A percentile compares a stretch with the other conserved stretches of the same genome.
Evolutionary conservation across 331 rosid genomes (phyloP).

Genomic region (Spiraea crenata): DNA sequence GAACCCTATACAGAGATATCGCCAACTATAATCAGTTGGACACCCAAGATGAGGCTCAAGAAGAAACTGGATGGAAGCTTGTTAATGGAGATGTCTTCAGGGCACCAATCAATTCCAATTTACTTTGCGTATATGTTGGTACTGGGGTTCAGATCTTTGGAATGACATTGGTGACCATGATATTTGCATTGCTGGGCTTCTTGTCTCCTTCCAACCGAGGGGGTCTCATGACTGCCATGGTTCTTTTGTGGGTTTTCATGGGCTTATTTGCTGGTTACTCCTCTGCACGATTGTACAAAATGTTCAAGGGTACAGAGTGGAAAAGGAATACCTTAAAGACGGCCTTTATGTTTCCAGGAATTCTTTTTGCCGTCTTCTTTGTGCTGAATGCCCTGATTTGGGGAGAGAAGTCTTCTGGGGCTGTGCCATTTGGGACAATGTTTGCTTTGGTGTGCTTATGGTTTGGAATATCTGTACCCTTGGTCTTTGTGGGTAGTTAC

Average conservation of each 20-base stretch:
- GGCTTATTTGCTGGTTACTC: slow-evolving; percentile 97
- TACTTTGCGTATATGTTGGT: slow-evolving; percentile 93
- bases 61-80: slow-evolving; percentile 99
- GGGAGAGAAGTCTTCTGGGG: slow-evolving; percentile 98
- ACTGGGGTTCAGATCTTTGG: slow-evolving; percentile 95
- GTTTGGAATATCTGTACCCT: slow-evolving; percentile 97
- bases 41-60: slow-evolving; percentile 99
- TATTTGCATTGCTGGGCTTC: slow-evolving; percentile 94
- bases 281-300: slow-evolving; percentile 94
- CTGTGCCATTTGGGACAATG: slow-evolving; percentile 99
- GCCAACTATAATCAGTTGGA: slow-evolving; percentile 97
- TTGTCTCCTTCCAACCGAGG: slow-evolving; percentile 99
- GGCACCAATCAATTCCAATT: slow-evolving; percentile 81
- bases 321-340: slow-evolving; percentile 95
- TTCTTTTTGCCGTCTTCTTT: slow-evolving; percentile 81
- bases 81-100: slow-evolving; percentile 96
- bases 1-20: slow-evolving; percentile 95
- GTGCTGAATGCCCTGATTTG: slow-evolving; percentile 93
- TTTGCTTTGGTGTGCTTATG: slow-evolving; percentile 90
- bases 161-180: slow-evolving; percentile 96
- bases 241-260: slow-evolving; percentile 98
- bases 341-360: slow-evolving; percentile 98
- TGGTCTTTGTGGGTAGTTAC: slow-evolving; percentile 97
- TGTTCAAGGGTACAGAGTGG: slow-evolving; percentile 99
- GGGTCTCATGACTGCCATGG: slow-evolving; percentile 99